Evolutionary conservation across 164 flowering plant genomes (phyloP), one percentile per base, ranked within the genome.

Genomic region (Tetracentron sinense): DNA sequence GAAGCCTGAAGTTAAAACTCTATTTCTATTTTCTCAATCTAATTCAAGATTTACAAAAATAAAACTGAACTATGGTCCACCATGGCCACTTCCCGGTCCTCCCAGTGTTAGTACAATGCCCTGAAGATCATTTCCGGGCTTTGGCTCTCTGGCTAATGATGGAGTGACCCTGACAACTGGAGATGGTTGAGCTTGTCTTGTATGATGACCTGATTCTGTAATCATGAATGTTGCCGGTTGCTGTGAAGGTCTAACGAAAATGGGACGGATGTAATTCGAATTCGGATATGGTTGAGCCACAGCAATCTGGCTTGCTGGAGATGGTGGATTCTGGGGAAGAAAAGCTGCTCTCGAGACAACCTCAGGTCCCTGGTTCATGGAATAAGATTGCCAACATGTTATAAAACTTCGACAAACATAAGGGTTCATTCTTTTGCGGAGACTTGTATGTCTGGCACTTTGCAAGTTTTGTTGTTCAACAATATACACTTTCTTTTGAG

Each of bases 91-190:
- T 48, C 82, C 88, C 8, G 96, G 96, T 27, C 91, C 90, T 56
- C 92, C 97, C 2, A 93, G 81, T 19, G 97, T 82, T 50, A 93
- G 73, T 54, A 85, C 86, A 26, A 90, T 85, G 21, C 90, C 98
- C 64, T 83, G 83, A 68, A 90, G 98, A 72, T 93, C 98, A 59
- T 75, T 81, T 46, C 76, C 68, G 17, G 60, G 67, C 50, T 73
- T 77, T 1, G 69, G 17, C 35, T 79, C 77, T 35, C 63, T 62
- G 54, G 27, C 61, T 20, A 54, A 49, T 1, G 77, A 38, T 21
- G 71, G 69, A 22, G 67, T 42, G 21, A 72, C 46, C 61, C 78
- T 65, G 1, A 61, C 35, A 14, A 65, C 72, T 0, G 83, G 71
- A 1, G 69, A 62, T n/a, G 79, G 48, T 42, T 76, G 74, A 47